Base-by-base conservation (phyloP, 148 eudicot genomes). In the Hydrangea macrophylla region DNA sequence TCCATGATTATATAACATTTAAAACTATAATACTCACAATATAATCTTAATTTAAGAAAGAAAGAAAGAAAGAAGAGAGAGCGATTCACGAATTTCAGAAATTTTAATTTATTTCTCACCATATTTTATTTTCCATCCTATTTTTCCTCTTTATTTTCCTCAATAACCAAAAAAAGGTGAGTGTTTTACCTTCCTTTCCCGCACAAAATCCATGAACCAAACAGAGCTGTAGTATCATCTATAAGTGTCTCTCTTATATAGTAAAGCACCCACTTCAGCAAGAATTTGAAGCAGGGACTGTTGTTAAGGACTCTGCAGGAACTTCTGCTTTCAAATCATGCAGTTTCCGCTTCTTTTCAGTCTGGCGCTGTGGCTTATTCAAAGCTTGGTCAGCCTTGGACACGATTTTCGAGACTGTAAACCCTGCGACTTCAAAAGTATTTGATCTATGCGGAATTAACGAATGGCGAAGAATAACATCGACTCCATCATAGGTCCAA, bases 401-500 rank as follows among this genome's bases (percentile, higher is more conserved):
- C 37, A 90, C 97, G 31, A 90, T 83, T 62, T 90, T 83, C 3
- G 97, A 94, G 70, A 84, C 85, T 0, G 92, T 84, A 67, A 94
- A 94, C 18, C 99, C 99, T 0, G 99, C 73, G 22, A 75, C 89
- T 83, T 88, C 97, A 48, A 94, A 94, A 50, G 72, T 56, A 22
- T 40, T 70, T 45, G 89, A 85, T 73, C 84, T 86, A 35, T 85
- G 78, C 51, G 89, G 96, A 67, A 94, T 80, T 70, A 94, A 75
- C 70, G 92, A 72, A 58, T 84, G 87, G 33, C 99, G 85, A 27
- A 74, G 64, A 36, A 78, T 64, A 35, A 88, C 82, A 77, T 88
- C 92, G 22, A 90, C 70, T 60, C 99, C 99, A 17, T 87, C 91
- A n/a, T 94, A 94, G 11, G 92, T 86, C 97, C 99, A 94, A 63